Evolutionary conservation across 1,139 yeast species (phyloP).

Genomic region (Yamadazyma songkhlaensis): DNA sequence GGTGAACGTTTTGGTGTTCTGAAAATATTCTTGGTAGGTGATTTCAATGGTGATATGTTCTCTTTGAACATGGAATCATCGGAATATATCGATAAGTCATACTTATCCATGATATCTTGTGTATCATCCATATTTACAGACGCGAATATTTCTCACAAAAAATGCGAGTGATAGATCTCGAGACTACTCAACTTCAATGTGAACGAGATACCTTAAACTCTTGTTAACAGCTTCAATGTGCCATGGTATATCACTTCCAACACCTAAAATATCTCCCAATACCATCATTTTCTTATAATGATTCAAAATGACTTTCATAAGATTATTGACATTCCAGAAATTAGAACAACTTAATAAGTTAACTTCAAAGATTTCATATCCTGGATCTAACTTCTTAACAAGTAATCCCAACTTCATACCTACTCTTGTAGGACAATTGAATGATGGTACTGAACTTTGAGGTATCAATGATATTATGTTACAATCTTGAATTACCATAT

Average conservation of each 20-base stretch:
- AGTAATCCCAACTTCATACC: slow-evolving; percentile 74
- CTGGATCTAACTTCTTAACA: slow-evolving; percentile 32
- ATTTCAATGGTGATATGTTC: slow-evolving; percentile 8
- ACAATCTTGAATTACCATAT: slow-evolving; percentile 45
- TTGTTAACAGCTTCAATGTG: slow-evolving; percentile 77
- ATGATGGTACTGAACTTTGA: slow-evolving; percentile 57
- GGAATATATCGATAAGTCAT: slow-evolving; percentile 15
- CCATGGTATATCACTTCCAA: slow-evolving; percentile 61
- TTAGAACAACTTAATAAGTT: slow-evolving; percentile 69
- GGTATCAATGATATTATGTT: slow-evolving; percentile 66
- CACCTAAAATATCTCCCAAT: slow-evolving; percentile 31
- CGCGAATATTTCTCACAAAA: neutral
- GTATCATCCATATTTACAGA: slow-evolving; percentile 11
- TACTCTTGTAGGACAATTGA: slow-evolving; percentile 67
- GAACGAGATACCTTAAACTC: slow-evolving; percentile 48
- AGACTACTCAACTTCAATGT: slow-evolving; percentile 42
- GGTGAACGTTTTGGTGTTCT: slow-evolving; percentile 6
- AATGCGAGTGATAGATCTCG: too few relatives aligned
- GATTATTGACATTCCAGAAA: slow-evolving; percentile 51
- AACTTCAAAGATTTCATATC: slow-evolving; percentile 50
- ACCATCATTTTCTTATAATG: slow-evolving; percentile 71
- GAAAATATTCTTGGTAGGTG: slow-evolving; percentile 3
- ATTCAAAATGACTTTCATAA: slow-evolving; percentile 57
- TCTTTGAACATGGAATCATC: slow-evolving; percentile 16
- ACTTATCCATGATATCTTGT: slow-evolving; percentile 11